Conservation (phyloP, 2,329 filamentous ascomycete species). For the Xylariales sp. region DNA sequence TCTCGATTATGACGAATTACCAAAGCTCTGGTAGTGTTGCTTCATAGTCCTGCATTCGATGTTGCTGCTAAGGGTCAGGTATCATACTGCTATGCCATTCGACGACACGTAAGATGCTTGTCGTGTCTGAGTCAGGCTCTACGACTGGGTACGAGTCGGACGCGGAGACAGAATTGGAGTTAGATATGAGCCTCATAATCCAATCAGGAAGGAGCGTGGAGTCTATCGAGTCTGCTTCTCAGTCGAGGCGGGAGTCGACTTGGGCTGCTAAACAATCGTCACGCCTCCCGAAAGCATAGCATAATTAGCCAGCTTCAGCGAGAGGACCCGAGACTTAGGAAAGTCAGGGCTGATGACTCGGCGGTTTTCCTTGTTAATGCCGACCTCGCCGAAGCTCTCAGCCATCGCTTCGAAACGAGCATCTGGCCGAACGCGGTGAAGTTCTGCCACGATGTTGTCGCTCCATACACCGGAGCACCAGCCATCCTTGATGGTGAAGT, state of each 20-base stretch:
- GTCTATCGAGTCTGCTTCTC: no score
- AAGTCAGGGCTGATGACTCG: constrained; percentile 53
- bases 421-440: constrained; percentile 54
- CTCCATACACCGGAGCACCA: constrained; percentile 69
- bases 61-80: constrained; percentile 1
- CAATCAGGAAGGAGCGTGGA: no score
- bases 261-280: constrained; percentile 24
- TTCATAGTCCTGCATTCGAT: constrained; percentile 10
- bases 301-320: constrained; percentile 55
- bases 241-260: no score
- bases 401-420: constrained; percentile 57
- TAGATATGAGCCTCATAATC: no score
- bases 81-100: no score
- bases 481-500: constrained; percentile 59
- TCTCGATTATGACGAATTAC: no score
- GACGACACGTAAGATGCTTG: no score
- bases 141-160: no score
- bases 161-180: no score
- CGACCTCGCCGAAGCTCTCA: constrained; percentile 58
- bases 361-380: constrained; percentile 54
- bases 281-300: constrained; percentile 41
- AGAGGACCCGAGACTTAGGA: constrained; percentile 46
- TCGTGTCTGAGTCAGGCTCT: no score
- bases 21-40: no score
- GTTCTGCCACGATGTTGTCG: constrained; percentile 56